Base-by-base conservation (phyloP, 495 filamentous ascomycete genomes). In the Neurospora pannonica region DNA sequence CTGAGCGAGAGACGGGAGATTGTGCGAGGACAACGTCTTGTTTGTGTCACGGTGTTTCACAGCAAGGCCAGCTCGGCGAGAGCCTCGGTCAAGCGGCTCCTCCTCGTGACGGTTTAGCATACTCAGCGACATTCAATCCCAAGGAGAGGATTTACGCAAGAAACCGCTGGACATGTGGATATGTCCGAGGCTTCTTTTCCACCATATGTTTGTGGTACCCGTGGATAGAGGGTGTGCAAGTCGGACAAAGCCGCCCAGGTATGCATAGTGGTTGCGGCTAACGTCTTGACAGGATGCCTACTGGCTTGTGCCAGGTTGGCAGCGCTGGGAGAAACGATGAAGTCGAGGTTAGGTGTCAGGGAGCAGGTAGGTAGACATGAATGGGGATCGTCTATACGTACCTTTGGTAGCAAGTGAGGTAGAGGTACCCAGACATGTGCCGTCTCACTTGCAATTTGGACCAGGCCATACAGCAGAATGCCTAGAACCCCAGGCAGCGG, bases 41-140 rank as follows among this genome's bases (percentile, higher is more conserved):
- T 72, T 75, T 74, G 74, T 71, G 72, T 46, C 67, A 74, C 72
- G 28, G 72, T 71, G 74, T 40, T 40, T 40, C 34, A 40, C 21
- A 37, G 70, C 34, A 40, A 71, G 19, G 34, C 34, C 21, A 46
- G 70, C 38, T 37, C n/a, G 38, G 36, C 69, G 39, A 71, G 21
- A 71, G 60, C 72, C 72, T 74, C 73, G 71, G 60, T 71, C 70
- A 70, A 70, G 54, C 73, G 60, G 40, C 70, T 75, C 54, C 74
- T 71, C 74, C n/a, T 74, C 46, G n/a, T 70, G 54, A 73, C n/a
- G 75, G 71, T 48, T 75, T 75, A 71, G 69, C 74, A 72, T 71
- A 24, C 72, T 36, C 9, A 67, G 54, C 54, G 54, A 34, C 54
- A 67, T 17, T 67, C 28, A 19, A 67, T 19, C 28, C 28, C 54